phyloP scores from a whole-genome alignment of 73 alveolate genomes.

The Paramecium caudatum region DNA sequence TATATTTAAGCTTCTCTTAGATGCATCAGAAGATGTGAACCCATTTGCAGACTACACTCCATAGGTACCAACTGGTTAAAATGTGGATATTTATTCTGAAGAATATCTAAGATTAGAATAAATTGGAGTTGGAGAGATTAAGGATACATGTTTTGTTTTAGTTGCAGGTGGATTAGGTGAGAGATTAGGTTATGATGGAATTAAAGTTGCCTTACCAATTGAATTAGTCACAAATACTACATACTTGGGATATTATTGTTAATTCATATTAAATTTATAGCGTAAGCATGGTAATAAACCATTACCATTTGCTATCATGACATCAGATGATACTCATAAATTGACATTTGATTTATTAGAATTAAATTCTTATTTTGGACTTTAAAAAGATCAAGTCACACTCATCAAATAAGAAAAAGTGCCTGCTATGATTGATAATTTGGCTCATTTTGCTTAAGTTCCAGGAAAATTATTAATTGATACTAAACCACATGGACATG shows the following conservation, averaged over 20 bases:
- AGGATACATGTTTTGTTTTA: constrained; percentile 92
- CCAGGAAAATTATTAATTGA: constrained; percentile 83
- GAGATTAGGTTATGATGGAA: constrained; percentile 97
- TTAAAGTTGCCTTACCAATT: constrained; percentile 96
- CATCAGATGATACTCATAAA: constrained; percentile 96
- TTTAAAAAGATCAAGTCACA: constrained; percentile 86
- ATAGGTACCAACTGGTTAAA: constrained; percentile 90
- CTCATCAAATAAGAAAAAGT: constrained; percentile 95
- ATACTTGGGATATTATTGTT: constrained; percentile 90
- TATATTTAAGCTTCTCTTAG: constrained; percentile 79
- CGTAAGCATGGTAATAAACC: constrained; percentile 80
- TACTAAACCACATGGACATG: constrained; percentile 99
- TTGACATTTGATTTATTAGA: constrained; percentile 86
- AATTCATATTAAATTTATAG: constrained; percentile 89
- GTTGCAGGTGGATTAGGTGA: constrained; percentile 99
- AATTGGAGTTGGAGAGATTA: constrained; percentile 87
- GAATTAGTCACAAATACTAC: constrained; percentile 86
- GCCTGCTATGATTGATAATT: constrained; percentile 97
- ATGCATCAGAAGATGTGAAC: constrained; percentile 92
- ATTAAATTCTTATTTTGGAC: constrained; percentile 85
- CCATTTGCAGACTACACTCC: constrained; percentile 94
- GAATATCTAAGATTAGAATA: constrained; percentile 84
- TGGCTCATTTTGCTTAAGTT: constrained; percentile 89
- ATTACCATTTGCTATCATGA: constrained; percentile 95
- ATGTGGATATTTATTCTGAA: constrained; percentile 85